Base-by-base conservation (phyloP, 176 grass and related monocot species). In the Triticum dicoccoides region DNA sequence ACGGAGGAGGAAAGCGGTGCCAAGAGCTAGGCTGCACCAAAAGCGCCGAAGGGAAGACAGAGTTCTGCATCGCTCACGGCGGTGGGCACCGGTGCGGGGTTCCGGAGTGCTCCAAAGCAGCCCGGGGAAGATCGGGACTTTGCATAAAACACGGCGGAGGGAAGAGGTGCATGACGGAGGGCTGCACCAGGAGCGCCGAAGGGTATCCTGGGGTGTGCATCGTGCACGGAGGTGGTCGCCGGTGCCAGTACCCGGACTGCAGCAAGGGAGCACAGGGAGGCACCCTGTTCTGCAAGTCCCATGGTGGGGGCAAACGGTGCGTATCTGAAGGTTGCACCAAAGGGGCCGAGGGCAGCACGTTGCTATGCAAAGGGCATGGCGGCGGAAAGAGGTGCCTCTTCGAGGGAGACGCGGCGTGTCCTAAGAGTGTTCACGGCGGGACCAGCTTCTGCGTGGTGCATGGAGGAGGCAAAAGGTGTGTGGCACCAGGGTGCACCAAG, bases 91-190 rank as follows among this genome's bases (percentile, higher is more conserved):
- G 93, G 18, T 94, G 91, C 27, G 85, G 81, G 37, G 58, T 76
- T 24, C 70, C 49, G 20, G 91, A 74, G 29, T 98, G 95, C 52
- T 38, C 44, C 1, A 98, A 89, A 71, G 95, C 95, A 9, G 93
- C 95, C 64, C 81, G 95, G 15, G 93, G 95, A 65, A 98, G 66
- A 35, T 95, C 92, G 12, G 95, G 91, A 41, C 70, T 95, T 61
- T 98, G 95, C 80, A 98, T 98, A 67, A 93, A 77, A 11, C 95
- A 95, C 59, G 93, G 95, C 73, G 93, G 93, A 39, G 95, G 95
- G 32, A 98, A 98, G 71, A 90, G 95, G 80, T 98, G 95, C 85
- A 87, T 29, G 72, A 83, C 91, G 34, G 89, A 93, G 52, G 93
- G 93, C 4, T 98, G 95, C 80, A 77, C 64, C 32, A 78, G 82